These are phyloP conservation scores for Bauhinia variegata DNA, from an alignment of 306 rosid species.

Conservation along the genomic window DNA sequence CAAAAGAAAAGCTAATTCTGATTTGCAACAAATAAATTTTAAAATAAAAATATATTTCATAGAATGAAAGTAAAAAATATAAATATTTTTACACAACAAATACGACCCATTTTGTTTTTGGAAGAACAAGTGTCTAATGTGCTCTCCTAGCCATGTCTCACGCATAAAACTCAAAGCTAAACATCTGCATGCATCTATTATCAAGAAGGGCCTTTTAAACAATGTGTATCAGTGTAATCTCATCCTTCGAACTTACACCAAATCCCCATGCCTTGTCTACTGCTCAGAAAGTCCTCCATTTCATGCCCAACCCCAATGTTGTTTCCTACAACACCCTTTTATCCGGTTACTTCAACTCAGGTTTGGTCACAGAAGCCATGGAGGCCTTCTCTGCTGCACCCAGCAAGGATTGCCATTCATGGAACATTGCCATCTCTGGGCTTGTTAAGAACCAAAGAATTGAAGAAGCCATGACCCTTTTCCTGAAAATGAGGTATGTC, in stretches of 20 bases:
- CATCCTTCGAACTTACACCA: slow-evolving; percentile 23
- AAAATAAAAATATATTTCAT: too few relatives aligned
- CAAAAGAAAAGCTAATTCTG: too few relatives aligned
- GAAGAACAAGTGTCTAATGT: too few relatives aligned
- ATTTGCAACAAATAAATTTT: too few relatives aligned
- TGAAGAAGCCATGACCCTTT: slow-evolving; percentile 9
- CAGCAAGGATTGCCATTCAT: background rate
- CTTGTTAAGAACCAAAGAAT: background rate
- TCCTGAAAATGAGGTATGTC: slow-evolving; percentile 12
- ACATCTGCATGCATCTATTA: slow-evolving; percentile 1
- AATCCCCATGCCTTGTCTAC: background rate
- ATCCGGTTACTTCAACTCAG: slow-evolving; percentile 1
- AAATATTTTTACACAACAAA: too few relatives aligned
- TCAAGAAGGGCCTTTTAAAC: slow-evolving; percentile 22
- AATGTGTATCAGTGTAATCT: slow-evolving; percentile 20
- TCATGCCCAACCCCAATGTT: slow-evolving; percentile 27
- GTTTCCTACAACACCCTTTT: slow-evolving; percentile 27
- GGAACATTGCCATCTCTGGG: slow-evolving; percentile 33
- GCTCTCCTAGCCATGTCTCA: background rate
- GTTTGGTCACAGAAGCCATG: slow-evolving; percentile 17
- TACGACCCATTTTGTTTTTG: too few relatives aligned
- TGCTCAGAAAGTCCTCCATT: slow-evolving; percentile 13
- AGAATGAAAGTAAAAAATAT: too few relatives aligned
- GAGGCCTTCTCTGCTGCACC: slow-evolving; percentile 10
- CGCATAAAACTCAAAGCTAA: background rate